These are phyloP conservation scores for Mycosphaerella arachidis DNA, from an alignment of 2,329 filamentous ascomycete species.

Conservation along the genomic window DNA sequence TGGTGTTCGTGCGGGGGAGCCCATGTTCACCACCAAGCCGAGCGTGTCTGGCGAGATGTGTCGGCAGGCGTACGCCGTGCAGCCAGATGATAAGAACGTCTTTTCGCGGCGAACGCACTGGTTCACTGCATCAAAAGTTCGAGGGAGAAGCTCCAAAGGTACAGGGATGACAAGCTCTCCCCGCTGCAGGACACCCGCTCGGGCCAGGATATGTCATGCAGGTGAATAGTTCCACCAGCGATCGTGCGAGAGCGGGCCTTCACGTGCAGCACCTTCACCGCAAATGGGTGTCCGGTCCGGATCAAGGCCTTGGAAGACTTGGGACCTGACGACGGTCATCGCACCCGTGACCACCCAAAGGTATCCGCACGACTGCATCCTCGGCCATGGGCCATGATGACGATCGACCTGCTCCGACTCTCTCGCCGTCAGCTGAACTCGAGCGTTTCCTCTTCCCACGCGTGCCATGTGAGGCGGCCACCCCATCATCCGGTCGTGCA, in stretches of 20 bases:
- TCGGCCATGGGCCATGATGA: neutral
- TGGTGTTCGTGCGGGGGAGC: neutral
- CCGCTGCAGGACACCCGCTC: neutral
- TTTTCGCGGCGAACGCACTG: neutral
- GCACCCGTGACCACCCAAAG: neutral
- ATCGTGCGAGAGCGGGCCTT: neutral
- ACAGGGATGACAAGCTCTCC: neutral
- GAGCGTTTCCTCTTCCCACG: neutral
- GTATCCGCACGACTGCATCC: neutral
- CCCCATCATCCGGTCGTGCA: neutral
- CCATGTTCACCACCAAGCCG: conserved; percentile 3
- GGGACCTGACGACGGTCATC: neutral
- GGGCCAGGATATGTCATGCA: neutral
- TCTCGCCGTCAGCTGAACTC: neutral
- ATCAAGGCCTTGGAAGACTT: neutral
- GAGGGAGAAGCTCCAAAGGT: neutral
- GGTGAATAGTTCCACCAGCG: neutral
- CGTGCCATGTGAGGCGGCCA: neutral
- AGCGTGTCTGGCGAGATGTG: neutral
- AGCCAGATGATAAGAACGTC: neutral
- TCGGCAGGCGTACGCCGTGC: neutral
- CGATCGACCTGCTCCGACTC: neutral
- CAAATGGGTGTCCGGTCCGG: neutral
- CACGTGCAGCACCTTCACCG: neutral
- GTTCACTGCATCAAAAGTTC: neutral